Base-by-base conservation (phyloP, 768 basidiomycete species). In the Mycena belliarum region DNA sequence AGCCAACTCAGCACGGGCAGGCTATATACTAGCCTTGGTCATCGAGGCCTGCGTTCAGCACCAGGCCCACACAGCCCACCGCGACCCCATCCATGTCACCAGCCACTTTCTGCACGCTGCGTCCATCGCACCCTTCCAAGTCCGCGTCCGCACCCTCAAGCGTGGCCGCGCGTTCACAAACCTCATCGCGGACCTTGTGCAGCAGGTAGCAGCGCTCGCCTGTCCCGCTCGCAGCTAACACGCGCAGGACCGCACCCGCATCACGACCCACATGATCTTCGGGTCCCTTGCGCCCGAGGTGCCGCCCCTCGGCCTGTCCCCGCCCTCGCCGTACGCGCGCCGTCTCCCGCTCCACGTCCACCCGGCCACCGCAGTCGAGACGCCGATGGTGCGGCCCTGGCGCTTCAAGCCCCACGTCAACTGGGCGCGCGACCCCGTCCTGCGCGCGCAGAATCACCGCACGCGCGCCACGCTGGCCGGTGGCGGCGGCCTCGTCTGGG, bases 21-120 rank as follows among this genome's bases (percentile, higher is more conserved):
- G 87, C 23, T 88, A 86, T 64, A 70, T 82, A 18, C 73, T 88
- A 16, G 83, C 80, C 0, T 69, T 83, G 41, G 69, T 84, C 20
- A 56, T 88, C 0, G 76, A 87, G 35, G 79, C 86, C 20, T 83
- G 81, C 55, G 74, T 83, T 9, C 72, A 76, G 48, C 69, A 80
- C 54, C 86, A 88, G 67, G 70, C 75, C 1, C 56, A 66, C 3
- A 78, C 81, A 10, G 23, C 63, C 14, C 85, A 86, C 66, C 69
- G 64, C 18, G 86, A 88, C 61, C 82, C 82, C 18, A 72, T 88
- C 42, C 82, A 88, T 66, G 69, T 86, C 47, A 84, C 81, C 16
- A 82, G 83, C 4, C 82, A 88, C 63, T 89, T 77, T 65, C 72
- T 87, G 37, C 74, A 75, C 21, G 69, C 81, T 2, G 76, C 82